Percentiles rank a stretch among this genome's conserved stretches.
Evolutionary conservation across 2,329 filamentous ascomycete genomes (phyloP).

Genomic region (Scedosporium boydii): DNA sequence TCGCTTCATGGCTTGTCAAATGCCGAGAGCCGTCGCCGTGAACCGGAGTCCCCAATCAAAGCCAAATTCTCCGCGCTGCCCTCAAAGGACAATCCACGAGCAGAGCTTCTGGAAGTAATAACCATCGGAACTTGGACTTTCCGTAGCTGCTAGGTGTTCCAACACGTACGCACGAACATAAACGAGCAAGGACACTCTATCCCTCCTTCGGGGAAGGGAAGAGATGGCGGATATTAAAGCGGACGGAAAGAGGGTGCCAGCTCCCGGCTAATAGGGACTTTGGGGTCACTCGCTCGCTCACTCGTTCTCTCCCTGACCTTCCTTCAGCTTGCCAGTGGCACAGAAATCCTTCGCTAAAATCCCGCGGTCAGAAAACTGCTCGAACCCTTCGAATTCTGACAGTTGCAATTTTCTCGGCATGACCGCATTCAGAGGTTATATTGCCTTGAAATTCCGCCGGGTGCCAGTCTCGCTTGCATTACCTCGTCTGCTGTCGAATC

Average conservation of each 20-base stretch:
- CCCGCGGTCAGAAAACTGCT: too few species aligned
- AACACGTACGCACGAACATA: not conserved
- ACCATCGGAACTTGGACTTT: not conserved
- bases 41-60: not conserved
- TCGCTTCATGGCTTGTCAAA: not conserved
- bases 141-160: not conserved
- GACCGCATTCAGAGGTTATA: not conserved
- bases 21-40: not conserved
- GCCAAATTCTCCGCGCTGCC: not conserved
- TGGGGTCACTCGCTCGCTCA: too few species aligned
- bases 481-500: not conserved
- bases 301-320: not conserved
- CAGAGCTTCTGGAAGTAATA: not conserved
- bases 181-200: not conserved
- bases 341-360: too few species aligned
- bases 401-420: not conserved
- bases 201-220: not conserved
- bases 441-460: not conserved
- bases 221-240: not conserved
- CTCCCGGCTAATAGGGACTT: not conserved
- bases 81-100: not conserved
- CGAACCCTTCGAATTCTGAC: too few species aligned
- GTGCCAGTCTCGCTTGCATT: not conserved
- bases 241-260: not conserved
- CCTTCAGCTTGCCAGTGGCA: not conserved